A percentile compares a stretch with the other conserved stretches of the same genome.
Conservation (phyloP, 345 rosid genomes). For the Triadica sebifera region DNA sequence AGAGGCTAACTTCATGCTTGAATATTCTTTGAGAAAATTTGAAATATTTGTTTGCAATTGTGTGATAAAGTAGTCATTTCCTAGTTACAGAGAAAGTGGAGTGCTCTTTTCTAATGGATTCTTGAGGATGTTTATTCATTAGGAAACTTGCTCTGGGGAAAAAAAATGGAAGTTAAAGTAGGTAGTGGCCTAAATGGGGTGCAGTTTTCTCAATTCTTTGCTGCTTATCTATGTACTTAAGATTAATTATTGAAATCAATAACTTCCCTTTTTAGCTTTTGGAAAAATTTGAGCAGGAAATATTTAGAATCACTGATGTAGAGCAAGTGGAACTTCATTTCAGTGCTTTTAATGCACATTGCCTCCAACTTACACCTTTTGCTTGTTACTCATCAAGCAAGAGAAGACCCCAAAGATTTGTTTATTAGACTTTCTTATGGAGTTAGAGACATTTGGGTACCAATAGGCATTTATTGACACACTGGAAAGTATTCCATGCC, state of each 20-base stretch:
- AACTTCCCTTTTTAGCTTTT: neutral
- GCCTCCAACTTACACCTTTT: too few relatives aligned
- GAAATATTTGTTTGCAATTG: neutral
- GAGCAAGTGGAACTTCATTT: neutral
- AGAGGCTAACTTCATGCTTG: neutral
- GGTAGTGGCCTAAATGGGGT: neutral
- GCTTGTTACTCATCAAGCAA: neutral
- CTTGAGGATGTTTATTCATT: neutral
- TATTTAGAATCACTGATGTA: neutral
- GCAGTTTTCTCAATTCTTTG: neutral
- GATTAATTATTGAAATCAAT: neutral
- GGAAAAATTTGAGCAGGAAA: neutral
- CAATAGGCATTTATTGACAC: too few relatives aligned
- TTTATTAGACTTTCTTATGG: neutral
- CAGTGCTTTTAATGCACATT: neutral
- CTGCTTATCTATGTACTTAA: neutral
- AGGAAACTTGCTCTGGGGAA: neutral
- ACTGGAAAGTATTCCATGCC: neutral
- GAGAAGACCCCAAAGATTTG: neutral
- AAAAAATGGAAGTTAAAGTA: neutral
- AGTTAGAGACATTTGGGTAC: neutral
- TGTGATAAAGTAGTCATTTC: neutral
- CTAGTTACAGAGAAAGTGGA: neutral
- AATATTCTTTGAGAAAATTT: neutral
- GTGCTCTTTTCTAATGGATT: neutral